Evolutionary conservation across 495 filamentous ascomycete species (phyloP), one percentile per base, ranked within the genome.

Genomic region (Cercophora newfieldiana): DNA sequence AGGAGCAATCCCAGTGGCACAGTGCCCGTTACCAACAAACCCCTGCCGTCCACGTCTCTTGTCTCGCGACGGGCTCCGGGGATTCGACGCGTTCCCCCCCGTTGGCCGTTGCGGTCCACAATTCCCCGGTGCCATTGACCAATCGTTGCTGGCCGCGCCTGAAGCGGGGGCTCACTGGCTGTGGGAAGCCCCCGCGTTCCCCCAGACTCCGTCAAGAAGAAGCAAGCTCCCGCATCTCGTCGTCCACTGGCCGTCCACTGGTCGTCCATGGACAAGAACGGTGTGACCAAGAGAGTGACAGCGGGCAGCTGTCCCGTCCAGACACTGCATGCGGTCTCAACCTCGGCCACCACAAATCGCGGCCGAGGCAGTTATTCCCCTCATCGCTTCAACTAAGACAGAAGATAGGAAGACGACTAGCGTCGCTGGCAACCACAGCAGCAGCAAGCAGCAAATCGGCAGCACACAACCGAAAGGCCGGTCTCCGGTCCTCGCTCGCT

Each of bases 11-110:
- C 55, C 55, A 31, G 24, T 21, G 29, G 55, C 55, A 16, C 55
- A 31, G 55, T 22, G n/a, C 50, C 26, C 25, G 55, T n/a, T 31
- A 26, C 24, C 55, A 29, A 33, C n/a, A 29, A 57, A 29, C 21
- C 60, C 60, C 25, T 63, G 48, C 28, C 21, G 47, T 14, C 60
- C 60, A 49, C 48, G 60, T 50, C 60, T 19, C 60, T 64, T 50
- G 48, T 19, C 60, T 64, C 29, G 29, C 61, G 51, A 64, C 50
- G 12, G 31, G 24, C 61, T 51, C 61, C 51, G 61, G 50, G 19
- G 50, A 31, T 33, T 54, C 21, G 19, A 64, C 61, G 61, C 61
- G 61, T 56, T 19, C 19, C 57, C n/a, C 37, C 58, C 58, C 61
- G 50, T 44, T 44, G 12, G 61, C 61, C 50, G 61, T 64, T 64